Base-by-base conservation (phyloP, 805 yeast genomes). In the Yarrowia sp. region DNA sequence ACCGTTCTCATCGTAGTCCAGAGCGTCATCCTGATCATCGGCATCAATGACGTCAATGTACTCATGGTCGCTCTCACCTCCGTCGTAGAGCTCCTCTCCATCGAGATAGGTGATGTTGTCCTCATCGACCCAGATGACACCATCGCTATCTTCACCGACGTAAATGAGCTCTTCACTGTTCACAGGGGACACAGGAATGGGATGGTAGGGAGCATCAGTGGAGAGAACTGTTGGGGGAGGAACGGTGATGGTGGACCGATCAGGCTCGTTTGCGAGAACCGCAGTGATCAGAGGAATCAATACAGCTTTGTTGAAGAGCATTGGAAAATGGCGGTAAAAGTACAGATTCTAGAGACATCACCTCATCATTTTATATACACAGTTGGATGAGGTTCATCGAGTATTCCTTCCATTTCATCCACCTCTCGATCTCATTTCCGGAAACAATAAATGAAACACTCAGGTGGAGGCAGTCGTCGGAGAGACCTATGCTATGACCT, bases 101-200 rank as follows among this genome's bases (percentile, higher is more conserved):
- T 56, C 63, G 22, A 56, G 15, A 5, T 26, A 56, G 15, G 63
- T 41, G 40, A 56, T 15, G 19, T 56, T 56, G 14, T 56, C 48
- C n/a, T 56, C 63, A 15, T 56, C 63, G 7, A 56, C 11, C 41
- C 38, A 41, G 16, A 26, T 19, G 9, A 12, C 12, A 7, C 48
- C 63, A n/a, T 56, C 63, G 10, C 40, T 26, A 5, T 56, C 63
- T 10, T 53, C 59, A 8, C 63, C 63, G 4, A 56, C 48, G 12
- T 56, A 56, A n/a, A 56, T 56, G 38, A 56, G 63, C 9, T n/a
- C 63, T 2, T 53, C 59, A 26, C 32, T 26, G 7, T 26, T 26
- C 32, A 26, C 32, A 26, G 32, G 32, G 9, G 8, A 19, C 35
- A 14, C 35, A 14, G 45, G 14, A 8, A 40, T 15, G 19, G 59